Evolutionary conservation across 2,329 filamentous ascomycete species (phyloP).

Genomic region (Neonectria punicea): DNA sequence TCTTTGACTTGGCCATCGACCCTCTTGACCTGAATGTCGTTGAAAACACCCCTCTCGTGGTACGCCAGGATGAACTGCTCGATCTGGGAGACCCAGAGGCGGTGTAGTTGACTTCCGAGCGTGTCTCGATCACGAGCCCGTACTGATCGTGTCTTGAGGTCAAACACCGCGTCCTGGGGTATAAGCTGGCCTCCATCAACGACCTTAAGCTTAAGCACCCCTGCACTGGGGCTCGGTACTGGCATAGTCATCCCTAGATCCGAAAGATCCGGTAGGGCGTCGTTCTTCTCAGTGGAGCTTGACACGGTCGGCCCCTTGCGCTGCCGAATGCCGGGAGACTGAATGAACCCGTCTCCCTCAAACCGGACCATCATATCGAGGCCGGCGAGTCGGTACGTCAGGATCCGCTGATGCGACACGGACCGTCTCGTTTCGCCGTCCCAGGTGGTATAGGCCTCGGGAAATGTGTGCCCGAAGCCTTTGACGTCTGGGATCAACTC

Average conservation of each 20-base stretch:
- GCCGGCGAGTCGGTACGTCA: constrained; percentile 66
- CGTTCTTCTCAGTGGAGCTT: background rate
- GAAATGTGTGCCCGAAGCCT: constrained; percentile 75
- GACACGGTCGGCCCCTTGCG: background rate
- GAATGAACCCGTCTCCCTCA: constrained; percentile 44
- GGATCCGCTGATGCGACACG: constrained; percentile 69
- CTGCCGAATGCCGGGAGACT: background rate
- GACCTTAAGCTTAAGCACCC: constrained; percentile 22
- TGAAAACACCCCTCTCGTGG: constrained; percentile 50
- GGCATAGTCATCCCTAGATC: constrained; percentile 16
- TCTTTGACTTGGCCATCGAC: constrained; percentile 42
- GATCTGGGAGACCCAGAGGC: constrained; percentile 55
- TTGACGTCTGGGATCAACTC: constrained; percentile 64
- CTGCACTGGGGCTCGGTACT: background rate
- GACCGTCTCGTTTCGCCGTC: constrained; percentile 63
- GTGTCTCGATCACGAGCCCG: constrained; percentile 31
- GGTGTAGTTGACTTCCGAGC: constrained; percentile 51
- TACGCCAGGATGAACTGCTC: constrained; percentile 54
- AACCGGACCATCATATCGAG: constrained; percentile 44
- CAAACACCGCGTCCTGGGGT: constrained; percentile 51
- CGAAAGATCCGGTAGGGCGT: constrained; percentile 15
- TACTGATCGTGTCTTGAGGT: constrained; percentile 56
- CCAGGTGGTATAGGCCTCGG: constrained; percentile 74
- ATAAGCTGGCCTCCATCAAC: constrained; percentile 40
- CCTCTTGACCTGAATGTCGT: constrained; percentile 49